These are phyloP conservation scores for Mortierella alpina DNA, from an alignment of 192 early-diverging fungal genomes.

Conservation along the genomic window DNA sequence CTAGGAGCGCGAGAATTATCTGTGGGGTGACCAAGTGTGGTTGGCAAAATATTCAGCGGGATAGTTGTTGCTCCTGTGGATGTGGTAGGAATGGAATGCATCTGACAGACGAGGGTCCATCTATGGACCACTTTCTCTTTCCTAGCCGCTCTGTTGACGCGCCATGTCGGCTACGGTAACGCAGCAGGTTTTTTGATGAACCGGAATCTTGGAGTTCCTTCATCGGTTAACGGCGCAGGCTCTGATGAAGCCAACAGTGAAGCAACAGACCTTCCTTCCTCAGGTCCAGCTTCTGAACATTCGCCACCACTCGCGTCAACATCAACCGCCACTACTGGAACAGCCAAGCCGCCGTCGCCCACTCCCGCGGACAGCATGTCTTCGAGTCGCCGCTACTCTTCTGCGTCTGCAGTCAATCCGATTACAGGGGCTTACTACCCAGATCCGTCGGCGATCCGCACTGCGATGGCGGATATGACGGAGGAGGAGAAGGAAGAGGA, in stretches of 20 bases:
- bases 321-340: background rate
- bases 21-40: too few relatives aligned
- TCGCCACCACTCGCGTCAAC: conserved; percentile 1
- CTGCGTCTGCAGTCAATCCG: conserved; percentile 71
- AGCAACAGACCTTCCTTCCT: background rate
- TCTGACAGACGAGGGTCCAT: too few relatives aligned
- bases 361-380: background rate
- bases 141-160: conserved; percentile 70
- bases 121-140: too few relatives aligned
- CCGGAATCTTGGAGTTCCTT: conserved; percentile 69
- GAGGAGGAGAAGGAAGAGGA: conserved; percentile 98
- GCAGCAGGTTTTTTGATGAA: conserved; percentile 91
- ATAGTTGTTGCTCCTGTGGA: too few relatives aligned
- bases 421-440: conserved; percentile 86
- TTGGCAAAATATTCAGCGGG: too few relatives aligned
- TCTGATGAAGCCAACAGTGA: conserved; percentile 24
- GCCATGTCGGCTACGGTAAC: conserved; percentile 92
- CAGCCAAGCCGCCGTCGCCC: background rate
- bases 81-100: too few relatives aligned
- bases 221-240: conserved; percentile 39
- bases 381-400: conserved; percentile 12
- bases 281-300: background rate
- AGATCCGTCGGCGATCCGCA: conserved; percentile 51
- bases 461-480: conserved; percentile 83
- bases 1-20: too few relatives aligned